Base-by-base conservation (phyloP, 805 yeast genomes). In the Ogataea philodendri region DNA sequence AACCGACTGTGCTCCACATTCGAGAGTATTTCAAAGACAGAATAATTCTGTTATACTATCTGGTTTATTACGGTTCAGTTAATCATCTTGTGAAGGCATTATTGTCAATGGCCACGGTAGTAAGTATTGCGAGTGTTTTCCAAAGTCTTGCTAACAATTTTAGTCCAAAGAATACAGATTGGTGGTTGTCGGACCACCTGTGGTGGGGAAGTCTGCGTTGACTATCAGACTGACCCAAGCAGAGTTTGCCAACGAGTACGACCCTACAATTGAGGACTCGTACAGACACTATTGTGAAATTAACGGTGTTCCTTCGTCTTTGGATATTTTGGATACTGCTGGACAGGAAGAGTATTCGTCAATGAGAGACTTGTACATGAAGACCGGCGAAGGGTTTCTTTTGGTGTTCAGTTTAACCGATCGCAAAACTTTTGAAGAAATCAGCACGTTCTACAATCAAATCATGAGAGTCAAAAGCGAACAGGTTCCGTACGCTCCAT, bases 121-220 rank as follows among this genome's bases (percentile, higher is more conserved):
- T 39, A 28, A 38, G 42, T 41, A 15, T 15, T 8, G 13, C 14
- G 18, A 5, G 20, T 15, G 7, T 23, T 10, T 14, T 14, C 14
- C 15, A 32, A 17, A 14, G 28, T 19, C 5, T 20, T 21, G 16
- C 25, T 26, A 27, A 30, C 23, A 28, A 17, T 10, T 19, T 9
- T 28, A 42, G 48, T 48, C 60, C 11, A 52, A 83, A 61, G 96
- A 89, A 62, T 90, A 81, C 60, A 88, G 94, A 59, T 66, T 93
- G 41, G 98, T 93, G 4, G 97, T 90, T 28, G 96, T 90, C 38
- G 98, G 97, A 38, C 97, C 97, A 24, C 97, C 97, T 57, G 97
- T 96, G 65, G 98, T 93, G 37, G 98, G 98, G 65, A 93, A 93
- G 62, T 83, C 95, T 15, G 97, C 98, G 5, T 68, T 93, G 45